Conservation (phyloP, 2,329 filamentous ascomycete genomes). For the Fusarium cyanostomum region DNA sequence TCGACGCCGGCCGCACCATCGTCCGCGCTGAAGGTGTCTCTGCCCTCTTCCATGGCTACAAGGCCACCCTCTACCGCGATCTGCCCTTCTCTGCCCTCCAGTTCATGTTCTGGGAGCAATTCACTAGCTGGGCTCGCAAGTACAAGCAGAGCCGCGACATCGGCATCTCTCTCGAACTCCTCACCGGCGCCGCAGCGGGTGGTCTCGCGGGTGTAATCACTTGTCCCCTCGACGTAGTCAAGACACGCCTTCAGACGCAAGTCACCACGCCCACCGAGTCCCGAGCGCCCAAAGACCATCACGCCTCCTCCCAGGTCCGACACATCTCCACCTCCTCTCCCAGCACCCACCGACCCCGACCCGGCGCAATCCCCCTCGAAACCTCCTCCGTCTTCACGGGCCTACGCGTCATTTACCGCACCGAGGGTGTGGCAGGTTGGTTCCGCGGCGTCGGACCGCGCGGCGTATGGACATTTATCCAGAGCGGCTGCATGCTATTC, state of each 20-base stretch:
- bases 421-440: slow-evolving; percentile 88
- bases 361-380: slow-evolving; percentile 81
- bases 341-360: slow-evolving; percentile 81
- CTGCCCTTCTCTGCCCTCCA: slow-evolving; percentile 95
- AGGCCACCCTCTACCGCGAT: slow-evolving; percentile 92
- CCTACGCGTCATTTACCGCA: slow-evolving; percentile 85
- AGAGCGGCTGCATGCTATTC: slow-evolving; percentile 96
- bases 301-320: slow-evolving; percentile 64
- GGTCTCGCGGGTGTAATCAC: slow-evolving; percentile 94
- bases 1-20: slow-evolving; percentile 87
- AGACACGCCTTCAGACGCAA: slow-evolving; percentile 95
- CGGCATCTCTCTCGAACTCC: slow-evolving; percentile 82
- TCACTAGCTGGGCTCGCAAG: slow-evolving; percentile 80
- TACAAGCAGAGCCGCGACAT: slow-evolving; percentile 86
- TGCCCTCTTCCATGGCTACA: slow-evolving; percentile 96
- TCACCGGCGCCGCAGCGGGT: slow-evolving; percentile 89
- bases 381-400: slow-evolving; percentile 91
- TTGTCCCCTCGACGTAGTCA: slow-evolving; percentile 96
- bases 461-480: slow-evolving; percentile 95
- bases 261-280: slow-evolving; percentile 58
- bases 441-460: slow-evolving; percentile 95
- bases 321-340: slow-evolving; percentile 91
- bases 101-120: slow-evolving; percentile 98
- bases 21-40: slow-evolving; percentile 81
- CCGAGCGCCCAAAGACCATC: slow-evolving; percentile 46